Conservation (phyloP, 768 basidiomycete species). For the Lactarius indigo region DNA sequence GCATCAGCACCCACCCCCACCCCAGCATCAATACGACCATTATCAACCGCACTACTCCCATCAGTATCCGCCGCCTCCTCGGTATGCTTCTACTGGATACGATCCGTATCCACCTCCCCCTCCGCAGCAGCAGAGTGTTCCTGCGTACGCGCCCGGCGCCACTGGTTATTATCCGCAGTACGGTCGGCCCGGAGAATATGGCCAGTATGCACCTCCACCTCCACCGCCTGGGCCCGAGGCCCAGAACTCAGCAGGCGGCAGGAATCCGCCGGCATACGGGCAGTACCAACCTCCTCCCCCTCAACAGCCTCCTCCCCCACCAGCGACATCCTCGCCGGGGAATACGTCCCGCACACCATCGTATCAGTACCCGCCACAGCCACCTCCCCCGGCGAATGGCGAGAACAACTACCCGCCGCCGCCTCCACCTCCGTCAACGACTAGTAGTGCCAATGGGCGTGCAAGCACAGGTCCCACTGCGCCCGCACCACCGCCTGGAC, state of each 20-base stretch:
- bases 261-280: constrained; percentile 19
- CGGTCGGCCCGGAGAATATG: constrained; percentile 17
- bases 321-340: constrained; percentile 16
- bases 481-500: constrained; percentile 10
- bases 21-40: constrained; percentile 20
- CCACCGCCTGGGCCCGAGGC: constrained; percentile 17
- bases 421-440: not conserved
- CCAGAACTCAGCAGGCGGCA: constrained; percentile 2
- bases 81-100: constrained; percentile 17
- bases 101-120: constrained; percentile 23
- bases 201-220: constrained; percentile 17
- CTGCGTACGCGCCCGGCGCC: constrained; percentile 6
- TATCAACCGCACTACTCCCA: constrained; percentile 18
- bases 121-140: constrained; percentile 21
- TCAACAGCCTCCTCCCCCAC: constrained; percentile 20
- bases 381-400: constrained; percentile 5
- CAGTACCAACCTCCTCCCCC: constrained; percentile 19
- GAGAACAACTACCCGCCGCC: constrained; percentile 15
- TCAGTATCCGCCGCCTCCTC: constrained; percentile 20
- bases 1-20: constrained; percentile 18
- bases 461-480: constrained; percentile 16
- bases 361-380: constrained; percentile 14
- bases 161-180: constrained; percentile 17
- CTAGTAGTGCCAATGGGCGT: constrained; percentile 15
- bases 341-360: constrained; percentile 19